A percentile compares a stretch with the other conserved stretches of the same genome.
These are phyloP conservation scores for Cronartium quercuum DNA, from an alignment of 1,284 basidiomycete species.

Conservation along the genomic window DNA sequence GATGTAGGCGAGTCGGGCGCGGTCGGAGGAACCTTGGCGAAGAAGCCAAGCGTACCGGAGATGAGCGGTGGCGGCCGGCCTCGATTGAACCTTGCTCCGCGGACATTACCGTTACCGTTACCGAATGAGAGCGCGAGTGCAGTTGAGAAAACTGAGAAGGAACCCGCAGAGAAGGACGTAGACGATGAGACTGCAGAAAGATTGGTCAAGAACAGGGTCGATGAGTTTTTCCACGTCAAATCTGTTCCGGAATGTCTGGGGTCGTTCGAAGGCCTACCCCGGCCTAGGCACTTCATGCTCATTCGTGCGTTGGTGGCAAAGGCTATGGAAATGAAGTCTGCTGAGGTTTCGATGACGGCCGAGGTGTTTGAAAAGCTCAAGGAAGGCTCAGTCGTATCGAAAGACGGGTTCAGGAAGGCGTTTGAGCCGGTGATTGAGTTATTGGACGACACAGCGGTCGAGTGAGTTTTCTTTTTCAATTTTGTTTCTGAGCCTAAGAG, in stretches of 20 bases:
- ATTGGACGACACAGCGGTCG: conserved; percentile 8
- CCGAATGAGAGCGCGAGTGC: neutral
- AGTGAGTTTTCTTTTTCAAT: conserved; percentile 7
- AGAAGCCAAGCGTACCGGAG: conserved; percentile 14
- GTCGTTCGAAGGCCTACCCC: neutral
- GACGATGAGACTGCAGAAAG: neutral
- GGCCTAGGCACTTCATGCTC: neutral
- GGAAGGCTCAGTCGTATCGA: neutral
- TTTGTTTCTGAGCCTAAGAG: neutral
- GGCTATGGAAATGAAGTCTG: neutral
- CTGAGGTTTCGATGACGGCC: neutral
- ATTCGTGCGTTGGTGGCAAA: neutral
- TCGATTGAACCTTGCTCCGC: conserved; percentile 25
- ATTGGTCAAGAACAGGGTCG: neutral
- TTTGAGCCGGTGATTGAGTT: conserved; percentile 5
- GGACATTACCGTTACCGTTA: conserved; percentile 26
- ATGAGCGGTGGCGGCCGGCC: conserved; percentile 10
- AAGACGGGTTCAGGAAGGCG: neutral
- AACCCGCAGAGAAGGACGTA: neutral
- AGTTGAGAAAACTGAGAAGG: neutral
- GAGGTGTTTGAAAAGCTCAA: neutral
- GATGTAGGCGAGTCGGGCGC: neutral
- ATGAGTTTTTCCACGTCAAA: neutral
- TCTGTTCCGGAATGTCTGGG: neutral
- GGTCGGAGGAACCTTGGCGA: neutral